These are phyloP conservation scores for Coelastrella sp. DNA, from an alignment of 139 green algal genomes.

Conservation along the genomic window DNA sequence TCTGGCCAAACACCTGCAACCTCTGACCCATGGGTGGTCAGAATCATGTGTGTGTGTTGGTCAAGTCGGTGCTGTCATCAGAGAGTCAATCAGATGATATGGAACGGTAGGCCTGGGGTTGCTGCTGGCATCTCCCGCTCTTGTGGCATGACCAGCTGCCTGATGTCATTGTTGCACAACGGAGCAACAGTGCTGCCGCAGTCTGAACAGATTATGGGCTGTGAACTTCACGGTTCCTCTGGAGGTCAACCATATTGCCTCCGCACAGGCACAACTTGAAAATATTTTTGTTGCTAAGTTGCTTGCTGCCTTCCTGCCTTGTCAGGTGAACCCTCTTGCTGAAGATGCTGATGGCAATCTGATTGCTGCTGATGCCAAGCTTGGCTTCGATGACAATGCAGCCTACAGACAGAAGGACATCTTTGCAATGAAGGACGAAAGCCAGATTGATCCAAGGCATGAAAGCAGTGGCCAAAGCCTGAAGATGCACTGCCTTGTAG, in stretches of 20 bases:
- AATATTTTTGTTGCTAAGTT: neutral
- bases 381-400: conserved; percentile 99
- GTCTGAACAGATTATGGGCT: neutral
- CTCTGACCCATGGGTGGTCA: too few relatives aligned
- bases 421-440: conserved; percentile 89
- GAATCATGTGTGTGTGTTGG: too few relatives aligned
- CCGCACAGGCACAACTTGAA: neutral
- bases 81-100: too few relatives aligned
- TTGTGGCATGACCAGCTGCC: too few relatives aligned
- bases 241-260: neutral
- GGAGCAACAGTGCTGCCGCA: too few relatives aligned
- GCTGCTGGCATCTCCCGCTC: too few relatives aligned
- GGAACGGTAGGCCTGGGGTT: too few relatives aligned
- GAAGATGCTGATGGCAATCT: conserved; percentile 85
- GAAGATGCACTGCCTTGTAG: too few relatives aligned
- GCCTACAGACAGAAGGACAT: conserved; percentile 95
- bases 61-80: too few relatives aligned
- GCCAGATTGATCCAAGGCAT: conserved; percentile 89
- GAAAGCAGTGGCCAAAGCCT: neutral
- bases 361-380: conserved; percentile 97
- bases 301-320: neutral
- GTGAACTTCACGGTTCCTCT: neutral
- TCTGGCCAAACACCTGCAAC: too few relatives aligned
- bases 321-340: conserved; percentile 95
- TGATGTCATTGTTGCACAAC: too few relatives aligned